Base-by-base conservation (phyloP, 129 eudicot species). In the Flaveria trinervia region DNA sequence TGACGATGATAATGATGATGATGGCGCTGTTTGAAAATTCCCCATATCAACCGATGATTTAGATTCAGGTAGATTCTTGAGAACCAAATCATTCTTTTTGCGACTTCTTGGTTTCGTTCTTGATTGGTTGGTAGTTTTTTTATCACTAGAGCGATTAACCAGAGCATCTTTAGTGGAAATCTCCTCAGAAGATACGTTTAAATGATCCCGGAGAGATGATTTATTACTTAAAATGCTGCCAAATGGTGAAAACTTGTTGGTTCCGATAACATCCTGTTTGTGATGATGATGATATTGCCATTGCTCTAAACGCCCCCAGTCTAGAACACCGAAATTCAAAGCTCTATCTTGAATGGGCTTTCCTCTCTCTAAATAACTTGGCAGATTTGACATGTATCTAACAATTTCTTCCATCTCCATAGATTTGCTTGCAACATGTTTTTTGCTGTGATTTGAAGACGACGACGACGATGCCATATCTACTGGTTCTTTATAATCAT, bases 341-440 rank as follows among this genome's bases (percentile, higher is more conserved):
- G 91, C 85, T 81, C 85, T 87, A 68, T 86, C 96, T 77, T 86
- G 84, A 49, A 78, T 69, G 1, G 82, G 79, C 68, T 83, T 86
- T 54, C 96, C 96, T 49, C 80, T 88, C 75, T 90, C 94, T 79
- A 93, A 79, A 80, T 79, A 93, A 83, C 70, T 83, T 2, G 98
- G 98, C 72, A 93, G 84, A 67, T 82, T 88, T 30, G 98, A 90
- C 98, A 90, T 93, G 86, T 86, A 81, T 80, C 73, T 86, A 49
- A 93, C 95, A 18, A 93, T 84, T 81, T 93, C 98, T 22, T 90
- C 98, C 50, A 79, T 88, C 49, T 87, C 83, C 23, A 2, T 17
- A 15, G 15, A 78, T 80, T 76, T 84, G 59, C 75, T 81, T 83
- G 77, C 76, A 79, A 41, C 76, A 9, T 67, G 76, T 76, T 57